Evolutionary conservation across 1,139 yeast genomes (phyloP), one percentile per base, ranked within the genome.

Genomic region (Debaryomyces fabryi): DNA sequence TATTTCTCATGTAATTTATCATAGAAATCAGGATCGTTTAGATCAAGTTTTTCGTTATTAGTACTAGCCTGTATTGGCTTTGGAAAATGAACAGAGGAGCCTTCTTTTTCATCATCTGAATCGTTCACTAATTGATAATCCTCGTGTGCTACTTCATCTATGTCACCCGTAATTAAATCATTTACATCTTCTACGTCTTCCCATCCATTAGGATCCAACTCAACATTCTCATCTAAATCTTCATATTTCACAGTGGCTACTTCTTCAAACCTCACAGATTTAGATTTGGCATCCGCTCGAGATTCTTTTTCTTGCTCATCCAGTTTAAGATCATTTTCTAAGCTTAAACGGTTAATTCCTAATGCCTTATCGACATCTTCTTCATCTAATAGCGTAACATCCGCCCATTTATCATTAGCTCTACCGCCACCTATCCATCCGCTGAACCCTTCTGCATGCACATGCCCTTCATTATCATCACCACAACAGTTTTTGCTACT

Each of bases 1-100:
- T 85, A 95, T 61, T 88, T 88, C 36, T 83, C 86, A 60, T 91
- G 96, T 49, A 95, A 70, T 58, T 89, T 86, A 39, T 85, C 85
- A 55, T 83, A 80, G 62, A 91, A 92, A 16, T 85, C 79, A 1
- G 96, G 93, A 63, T 86, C 96, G 60, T 87, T 72, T 10, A 87
- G 60, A 54, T 85, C 89, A 33, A 87, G 59, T 6, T 72, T 74
- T 7, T 67, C 67, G 13, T 45, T 29, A 12, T 68, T 68, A 1
- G 59, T 59, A 5, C 55, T 53, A 2, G 55, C 54, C 8, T 37
- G 35, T 5, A 58, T 56, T 1, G 88, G 86, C 46, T 76, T 80
- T 3, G 87, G 81, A 60, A 88, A 88, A 64, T 88, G 96, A 3
- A 87, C 82, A 44, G 48, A 52, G 12, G 54, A 55, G 6, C 55